Evolutionary conservation across 2,329 filamentous ascomycete genomes (phyloP).

Genomic region (Botryotinia calthae): DNA sequence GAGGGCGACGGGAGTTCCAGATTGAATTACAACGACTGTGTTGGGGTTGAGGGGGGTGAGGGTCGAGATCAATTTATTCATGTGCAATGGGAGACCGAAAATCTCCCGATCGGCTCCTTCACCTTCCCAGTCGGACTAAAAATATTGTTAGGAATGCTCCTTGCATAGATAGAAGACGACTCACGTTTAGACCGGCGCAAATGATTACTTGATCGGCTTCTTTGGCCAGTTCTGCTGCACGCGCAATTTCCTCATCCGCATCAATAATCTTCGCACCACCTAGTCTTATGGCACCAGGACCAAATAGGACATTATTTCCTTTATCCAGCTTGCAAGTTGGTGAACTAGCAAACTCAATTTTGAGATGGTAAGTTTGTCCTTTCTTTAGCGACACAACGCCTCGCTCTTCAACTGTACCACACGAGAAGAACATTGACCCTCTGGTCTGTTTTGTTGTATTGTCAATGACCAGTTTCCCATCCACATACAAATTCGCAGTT

Average conservation of each 20-base stretch:
- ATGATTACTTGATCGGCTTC: conserved; percentile 72
- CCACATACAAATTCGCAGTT: conserved; percentile 39
- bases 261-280: conserved; percentile 58
- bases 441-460: conserved; percentile 38
- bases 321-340: conserved; percentile 56
- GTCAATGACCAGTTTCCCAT: conserved; percentile 39
- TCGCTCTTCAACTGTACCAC: conserved; percentile 39
- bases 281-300: conserved; percentile 61
- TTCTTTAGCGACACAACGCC: conserved; percentile 33
- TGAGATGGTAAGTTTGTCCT: conserved; percentile 37
- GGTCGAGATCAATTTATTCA: conserved; percentile 45
- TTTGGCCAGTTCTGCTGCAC: conserved; percentile 64
- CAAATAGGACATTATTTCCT: conserved; percentile 48
- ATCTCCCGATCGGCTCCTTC: conserved; percentile 37
- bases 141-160: conserved; percentile 43
- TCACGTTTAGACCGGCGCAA: conserved; percentile 68
- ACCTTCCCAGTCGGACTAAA: conserved; percentile 47
- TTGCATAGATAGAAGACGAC: conserved; percentile 45
- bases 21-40: conserved; percentile 72
- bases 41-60: conserved; percentile 58
- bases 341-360: conserved; percentile 51
- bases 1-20: conserved; percentile 72
- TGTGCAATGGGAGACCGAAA: conserved; percentile 33
- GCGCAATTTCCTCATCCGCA: conserved; percentile 56
- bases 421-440: conserved; percentile 43